phyloP scores from a whole-genome alignment of 352 stramenopile genomes.

The Phytophthora cryptogea region DNA sequence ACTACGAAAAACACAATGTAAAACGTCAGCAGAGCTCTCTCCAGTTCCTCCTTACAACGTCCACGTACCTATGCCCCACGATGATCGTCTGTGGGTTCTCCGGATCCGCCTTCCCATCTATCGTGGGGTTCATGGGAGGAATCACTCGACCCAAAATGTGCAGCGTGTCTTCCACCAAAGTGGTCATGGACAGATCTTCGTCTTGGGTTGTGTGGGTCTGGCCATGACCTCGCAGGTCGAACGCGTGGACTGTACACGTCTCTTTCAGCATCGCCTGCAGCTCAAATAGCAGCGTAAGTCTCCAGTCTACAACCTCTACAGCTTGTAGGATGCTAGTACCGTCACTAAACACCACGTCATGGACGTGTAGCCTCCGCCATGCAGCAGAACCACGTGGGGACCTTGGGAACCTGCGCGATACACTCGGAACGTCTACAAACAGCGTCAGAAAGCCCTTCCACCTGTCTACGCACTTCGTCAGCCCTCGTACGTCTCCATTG shows the following conservation, averaged over 20 bases:
- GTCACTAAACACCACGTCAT: conserved; percentile 87
- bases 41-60: background rate
- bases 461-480: conserved; percentile 1
- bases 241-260: conserved; percentile 75
- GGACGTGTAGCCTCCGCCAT: conserved; percentile 85
- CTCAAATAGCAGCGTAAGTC: background rate
- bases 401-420: conserved; percentile 73
- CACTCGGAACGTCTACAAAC: conserved; percentile 71
- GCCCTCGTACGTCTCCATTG: conserved; percentile 61
- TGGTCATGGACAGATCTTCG: conserved; percentile 72
- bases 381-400: conserved; percentile 80
- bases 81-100: conserved; percentile 69
- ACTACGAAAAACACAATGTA: conserved; percentile 33
- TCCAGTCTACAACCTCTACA: background rate
- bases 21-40: conserved; percentile 1
- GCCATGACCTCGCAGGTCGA: conserved; percentile 85
- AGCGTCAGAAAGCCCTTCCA: conserved; percentile 2
- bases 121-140: conserved; percentile 27
- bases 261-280: conserved; percentile 74
- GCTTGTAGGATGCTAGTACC: conserved; percentile 27
- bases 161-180: conserved; percentile 75
- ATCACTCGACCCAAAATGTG: conserved; percentile 59
- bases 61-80: conserved; percentile 72
- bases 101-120: conserved; percentile 16
- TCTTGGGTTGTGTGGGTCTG: conserved; percentile 64